These are phyloP conservation scores for Penicillium ucsense DNA, from an alignment of 495 filamentous ascomycete species.

Conservation along the genomic window DNA sequence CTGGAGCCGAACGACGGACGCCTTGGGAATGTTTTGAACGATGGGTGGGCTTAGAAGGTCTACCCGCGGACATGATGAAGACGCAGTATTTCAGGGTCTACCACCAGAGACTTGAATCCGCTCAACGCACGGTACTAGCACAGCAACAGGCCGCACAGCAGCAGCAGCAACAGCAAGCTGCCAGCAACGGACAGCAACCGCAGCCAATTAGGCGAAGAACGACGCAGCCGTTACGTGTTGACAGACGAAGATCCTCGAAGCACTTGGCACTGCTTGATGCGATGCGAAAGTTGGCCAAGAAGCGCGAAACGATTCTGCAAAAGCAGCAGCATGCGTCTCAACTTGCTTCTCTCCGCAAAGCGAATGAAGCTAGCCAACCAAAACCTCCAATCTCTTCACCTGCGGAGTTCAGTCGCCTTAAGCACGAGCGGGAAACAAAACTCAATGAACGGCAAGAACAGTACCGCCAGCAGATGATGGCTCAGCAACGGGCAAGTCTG, in stretches of 20 bases:
- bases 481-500: constrained; percentile 45
- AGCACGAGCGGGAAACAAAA: constrained; percentile 74
- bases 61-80: constrained; percentile 85
- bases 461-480: constrained; percentile 54
- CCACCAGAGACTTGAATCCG: constrained; percentile 67
- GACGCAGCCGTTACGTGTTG: constrained; percentile 68
- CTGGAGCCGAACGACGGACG: constrained; percentile 79
- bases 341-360: constrained; percentile 60
- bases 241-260: constrained; percentile 72
- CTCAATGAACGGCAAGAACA: constrained; percentile 62
- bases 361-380: constrained; percentile 56
- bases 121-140: constrained; percentile 54
- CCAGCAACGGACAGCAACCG: constrained; percentile 45
- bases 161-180: constrained; percentile 45
- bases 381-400: constrained; percentile 58
- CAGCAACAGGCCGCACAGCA: constrained; percentile 50
- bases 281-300: constrained; percentile 92
- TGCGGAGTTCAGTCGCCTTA: constrained; percentile 78
- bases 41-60: constrained; percentile 81
- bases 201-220: constrained; percentile 54
- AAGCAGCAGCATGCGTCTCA: constrained; percentile 76
- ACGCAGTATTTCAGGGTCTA: constrained; percentile 86
- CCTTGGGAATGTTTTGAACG: constrained; percentile 99
- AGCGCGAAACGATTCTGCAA: constrained; percentile 71
- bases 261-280: constrained; percentile 83